Base-by-base conservation (phyloP, 352 stramenopile genomes). In the Pythium sp. region DNA sequence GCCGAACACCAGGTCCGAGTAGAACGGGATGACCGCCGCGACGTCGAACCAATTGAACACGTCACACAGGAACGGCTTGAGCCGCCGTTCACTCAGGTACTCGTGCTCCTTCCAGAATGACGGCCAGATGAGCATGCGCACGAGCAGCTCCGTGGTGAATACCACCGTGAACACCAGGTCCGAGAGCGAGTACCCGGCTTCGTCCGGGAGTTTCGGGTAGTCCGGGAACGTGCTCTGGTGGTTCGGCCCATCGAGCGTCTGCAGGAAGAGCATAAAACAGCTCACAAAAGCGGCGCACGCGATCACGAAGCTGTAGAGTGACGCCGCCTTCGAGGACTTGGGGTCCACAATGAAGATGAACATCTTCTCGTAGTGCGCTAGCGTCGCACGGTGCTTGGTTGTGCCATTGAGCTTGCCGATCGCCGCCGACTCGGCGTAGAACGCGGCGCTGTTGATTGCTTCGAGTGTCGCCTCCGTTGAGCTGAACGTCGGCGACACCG, bases 21-120 rank as follows among this genome's bases (percentile, higher is more conserved):
- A 93, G 73, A 92, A 93, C 34, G 85, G 85, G 32, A 84, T 63
- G 62, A 93, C 79, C 1, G 85, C 83, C 2, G 81, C 78, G 20
- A 93, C 65, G 63, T 93, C 83, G 58, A 93, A 93, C 85, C 83
- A 93, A 67, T 93, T 93, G 77, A 93, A 93, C 51, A 87, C 78
- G 64, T 93, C 84, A 0, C 72, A 71, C n/a, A 89, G 68, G 49
- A 91, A 93, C 9, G 84, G 84, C 38, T 85, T 82, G 26, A 93
- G 68, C 3, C 84, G 78, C 14, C 80, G 82, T 63, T 90, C 80
- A 0, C 72, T 84, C 8, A 93, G 71, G 70, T 90, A 89, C 28
- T 93, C 82, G 67, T 87, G 80, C 20, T 93, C 80, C 7, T 75
- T 69, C 84, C 84, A 93, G 55, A 93, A 62, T 6, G 82, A 91